Evolutionary conservation across 257 asterid species (phyloP), one percentile per base, ranked within the genome.

Genomic region (Solanum piurae): DNA sequence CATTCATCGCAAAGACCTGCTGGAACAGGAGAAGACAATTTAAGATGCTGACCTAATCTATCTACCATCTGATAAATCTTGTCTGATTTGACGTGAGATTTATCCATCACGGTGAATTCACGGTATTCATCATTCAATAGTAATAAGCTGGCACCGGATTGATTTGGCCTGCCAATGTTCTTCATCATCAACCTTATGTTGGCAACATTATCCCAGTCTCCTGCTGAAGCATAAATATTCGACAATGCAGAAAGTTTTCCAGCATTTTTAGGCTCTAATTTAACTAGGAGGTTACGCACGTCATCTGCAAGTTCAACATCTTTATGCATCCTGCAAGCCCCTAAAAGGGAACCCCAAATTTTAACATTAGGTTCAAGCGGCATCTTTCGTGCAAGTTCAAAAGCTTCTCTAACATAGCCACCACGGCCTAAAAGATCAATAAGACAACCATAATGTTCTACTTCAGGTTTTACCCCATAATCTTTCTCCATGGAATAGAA

Each of bases 371-470:
- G 96, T 84, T 96, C 94, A 49, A 94, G 88, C 6, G 98, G 98
- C 99, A 95, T 96, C 89, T 88, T 86, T 11, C 87, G 91, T 33
- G 93, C 88, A 69, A 96, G 91, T 87, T 88, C 91, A 46, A 94
- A 91, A 69, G 99, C 98, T 90, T 94, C 98, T 20, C 44, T 80
- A n/a, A 96, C 92, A 34, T 88, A 89, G 46, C 99, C 98, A 73
- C 92, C 94, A 82, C 98, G 98, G 7, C 98, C 98, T 91, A 96
- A 90, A 37, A 94, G 98, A 88, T 94, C 98, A 62, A 94, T 93
- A 90, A 93, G 69, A 92, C 98, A 94, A 86, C 99, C 98, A 74
- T 93, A 96, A 82, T 95, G 98, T 87, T 93, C 95, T 49, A 96
- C 91, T 89, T 91, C 92, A 23, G 98, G 99, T 18, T 86, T 25